A percentile compares a stretch with the other conserved stretches of the same genome.
Evolutionary conservation across 2,329 filamentous ascomycete species (phyloP).

Genomic region (Aquanectria penicillioides): DNA sequence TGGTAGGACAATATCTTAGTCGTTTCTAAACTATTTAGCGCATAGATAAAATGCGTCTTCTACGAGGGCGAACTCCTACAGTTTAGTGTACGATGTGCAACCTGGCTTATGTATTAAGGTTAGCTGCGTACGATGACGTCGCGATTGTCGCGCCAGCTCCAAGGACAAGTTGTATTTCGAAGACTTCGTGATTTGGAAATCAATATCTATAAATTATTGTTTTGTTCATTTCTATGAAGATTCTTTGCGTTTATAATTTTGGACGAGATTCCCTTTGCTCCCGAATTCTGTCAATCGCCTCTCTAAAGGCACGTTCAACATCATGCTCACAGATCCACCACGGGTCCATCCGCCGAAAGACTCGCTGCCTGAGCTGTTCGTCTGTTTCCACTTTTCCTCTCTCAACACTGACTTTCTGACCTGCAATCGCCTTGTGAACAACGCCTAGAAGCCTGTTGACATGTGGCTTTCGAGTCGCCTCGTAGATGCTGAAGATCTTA

Average conservation of each 20-base stretch:
- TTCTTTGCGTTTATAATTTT: background rate
- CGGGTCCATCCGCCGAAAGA: slow-evolving; percentile 49
- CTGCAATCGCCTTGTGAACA: slow-evolving; percentile 25
- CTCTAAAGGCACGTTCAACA: slow-evolving; percentile 50
- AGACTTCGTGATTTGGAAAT: no score
- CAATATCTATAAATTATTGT: no score
- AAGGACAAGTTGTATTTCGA: no score
- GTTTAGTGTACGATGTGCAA: no score
- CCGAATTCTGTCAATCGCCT: background rate
- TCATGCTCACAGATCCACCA: slow-evolving; percentile 60
- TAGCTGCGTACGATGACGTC: no score
- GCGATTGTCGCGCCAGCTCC: no score
- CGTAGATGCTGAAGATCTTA: slow-evolving; percentile 51
- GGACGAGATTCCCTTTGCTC: background rate
- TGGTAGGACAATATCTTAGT: no score
- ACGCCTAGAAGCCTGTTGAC: slow-evolving; percentile 43
- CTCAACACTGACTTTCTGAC: slow-evolving; percentile 27
- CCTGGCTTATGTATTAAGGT: no score
- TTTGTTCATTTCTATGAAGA: background rate
- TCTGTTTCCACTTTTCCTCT: slow-evolving; percentile 47
- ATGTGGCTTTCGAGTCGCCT: slow-evolving; percentile 54
- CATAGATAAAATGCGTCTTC: no score
- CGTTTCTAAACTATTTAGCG: no score
- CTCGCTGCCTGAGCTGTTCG: slow-evolving; percentile 46
- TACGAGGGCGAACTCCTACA: no score